Conservation (phyloP, 495 filamentous ascomycete genomes). For the Penicillium arizonense region DNA sequence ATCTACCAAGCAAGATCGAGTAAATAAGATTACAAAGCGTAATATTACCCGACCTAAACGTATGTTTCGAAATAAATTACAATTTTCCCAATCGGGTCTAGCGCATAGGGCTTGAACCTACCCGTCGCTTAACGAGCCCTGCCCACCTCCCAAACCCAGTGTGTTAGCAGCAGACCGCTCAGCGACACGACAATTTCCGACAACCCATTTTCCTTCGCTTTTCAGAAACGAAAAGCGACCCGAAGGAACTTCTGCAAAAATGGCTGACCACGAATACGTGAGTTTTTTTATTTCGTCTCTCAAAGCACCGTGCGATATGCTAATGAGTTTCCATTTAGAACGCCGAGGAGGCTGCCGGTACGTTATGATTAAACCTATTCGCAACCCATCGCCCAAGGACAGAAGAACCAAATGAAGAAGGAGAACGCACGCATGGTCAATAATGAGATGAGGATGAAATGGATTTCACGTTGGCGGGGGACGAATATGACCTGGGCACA, state of each 20-base stretch:
- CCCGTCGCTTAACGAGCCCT: slow-evolving; percentile 47
- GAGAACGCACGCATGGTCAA: not conserved
- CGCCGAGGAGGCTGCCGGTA: slow-evolving; percentile 92
- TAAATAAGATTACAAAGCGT: not conserved
- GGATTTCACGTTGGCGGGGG: slow-evolving; percentile 7
- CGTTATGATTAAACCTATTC: slow-evolving; percentile 32
- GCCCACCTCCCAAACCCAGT: slow-evolving; percentile 41
- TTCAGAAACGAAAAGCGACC: slow-evolving; percentile 52
- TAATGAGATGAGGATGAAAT: not conserved
- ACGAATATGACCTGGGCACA: slow-evolving; percentile 15
- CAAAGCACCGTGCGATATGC: slow-evolving; percentile 13
- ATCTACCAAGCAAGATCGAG: not conserved
- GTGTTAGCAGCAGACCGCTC: slow-evolving; percentile 33
- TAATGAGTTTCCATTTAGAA: slow-evolving; percentile 59
- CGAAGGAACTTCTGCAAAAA: slow-evolving; percentile 63
- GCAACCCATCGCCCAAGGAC: slow-evolving; percentile 7
- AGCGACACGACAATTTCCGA: slow-evolving; percentile 46
- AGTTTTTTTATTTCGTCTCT: slow-evolving; percentile 39
- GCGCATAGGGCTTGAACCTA: slow-evolving; percentile 45
- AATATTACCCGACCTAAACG: not conserved
- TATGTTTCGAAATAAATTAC: not conserved
- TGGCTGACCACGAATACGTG: slow-evolving; percentile 93
- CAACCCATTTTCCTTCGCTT: slow-evolving; percentile 49
- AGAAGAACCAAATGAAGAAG: not conserved
- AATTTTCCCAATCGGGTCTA: slow-evolving; percentile 27